Evolutionary conservation across 352 stramenopile species (phyloP), one percentile per base, ranked within the genome.

Genomic region (Elongisporangium prolatum): DNA sequence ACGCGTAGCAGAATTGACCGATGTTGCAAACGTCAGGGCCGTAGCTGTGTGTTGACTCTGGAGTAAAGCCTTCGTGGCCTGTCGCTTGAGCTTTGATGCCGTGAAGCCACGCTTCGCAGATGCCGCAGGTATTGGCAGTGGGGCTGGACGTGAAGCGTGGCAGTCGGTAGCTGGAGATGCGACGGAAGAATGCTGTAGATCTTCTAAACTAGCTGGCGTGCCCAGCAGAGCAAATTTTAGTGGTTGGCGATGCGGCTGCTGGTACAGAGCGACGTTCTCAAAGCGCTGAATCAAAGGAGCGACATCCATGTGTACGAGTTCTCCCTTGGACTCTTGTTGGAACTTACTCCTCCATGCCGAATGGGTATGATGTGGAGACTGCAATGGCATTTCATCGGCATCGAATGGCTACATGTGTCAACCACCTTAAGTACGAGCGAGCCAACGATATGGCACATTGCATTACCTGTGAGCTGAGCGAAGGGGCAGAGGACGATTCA

Each of bases 281-380:
- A 80, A 80, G 20, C 71, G 62, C 24, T 65, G 59, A 21, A 80
- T 60, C 4, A 80, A 53, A 4, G 65, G 68, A 4, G 54, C 47
- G 4, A 80, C 55, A 48, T 77, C 66, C n/a, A 61, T 54, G 20
- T 52, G 40, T 3, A 77, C 63, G 8, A 80, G 71, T 7, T 69
- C 69, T 14, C 50, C 44, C 57, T 77, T 80, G 20, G 68, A 64
- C 52, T 71, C 52, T 20, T 44, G 52, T 49, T 71, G 66, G 51
- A 77, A 80, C 50, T 62, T 53, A 7, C 40, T 37, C 20, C 49
- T 48, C 52, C 47, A 64, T 16, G 9, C 8, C 3, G 59, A 64
- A 9, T 44, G 34, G 1, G 10, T 44, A 9, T 13, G 34, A 13
- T 44, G 4, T 2, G 34, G 14, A 1, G 34, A 16, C 34, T 44